Base-by-base conservation (phyloP, 345 rosid species). In the Eucalyptus curtisii region DNA sequence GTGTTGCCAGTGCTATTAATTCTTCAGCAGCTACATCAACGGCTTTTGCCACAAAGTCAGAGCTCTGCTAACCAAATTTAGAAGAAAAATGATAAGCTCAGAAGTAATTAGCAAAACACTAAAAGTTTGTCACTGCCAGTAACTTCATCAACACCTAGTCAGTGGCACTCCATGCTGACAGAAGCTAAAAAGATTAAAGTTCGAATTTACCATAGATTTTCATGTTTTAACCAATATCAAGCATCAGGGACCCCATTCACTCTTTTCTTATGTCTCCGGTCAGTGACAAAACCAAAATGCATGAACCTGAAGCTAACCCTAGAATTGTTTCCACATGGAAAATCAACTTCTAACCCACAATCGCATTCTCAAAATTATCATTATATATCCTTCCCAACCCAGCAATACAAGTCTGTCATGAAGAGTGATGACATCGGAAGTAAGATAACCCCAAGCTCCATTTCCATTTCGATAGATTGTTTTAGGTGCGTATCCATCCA, bases 21-120 rank as follows among this genome's bases (percentile, higher is more conserved):
- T 97, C 99, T 86, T 91, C 80, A 11, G 92, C 95, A 57, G 96
- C 99, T 81, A 96, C 44, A 89, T 95, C 94, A 86, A 97, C 89
- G 53, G 97, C 98, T 66, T 91, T 91, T 59, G 93, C 89, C 47
- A 90, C 97, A 92, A 95, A 96, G 44, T 95, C 94, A 59, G 98
- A 91, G 88, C 90, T 92, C 99, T 97, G 86, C 8, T n/a, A 49
- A 71, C 42, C 49, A 45, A 85, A 25, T 40, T 30, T 27, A 81
- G 25, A 71, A 45, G 20, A 55, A 53, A 53, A 64, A 66, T 13
- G 7, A 66, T 30, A 49, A 53, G 85, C 25, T 87, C 40, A 49
- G 82, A 87, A 87, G 42, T 61, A 48, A 76, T 76, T 40, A 37
- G 84, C 27, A 40, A 76, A 20, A 76, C 82, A 37, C 7, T 20